These are phyloP conservation scores for Celoporthe dispersa DNA, from an alignment of 2,329 filamentous ascomycete species.

Conservation along the genomic window DNA sequence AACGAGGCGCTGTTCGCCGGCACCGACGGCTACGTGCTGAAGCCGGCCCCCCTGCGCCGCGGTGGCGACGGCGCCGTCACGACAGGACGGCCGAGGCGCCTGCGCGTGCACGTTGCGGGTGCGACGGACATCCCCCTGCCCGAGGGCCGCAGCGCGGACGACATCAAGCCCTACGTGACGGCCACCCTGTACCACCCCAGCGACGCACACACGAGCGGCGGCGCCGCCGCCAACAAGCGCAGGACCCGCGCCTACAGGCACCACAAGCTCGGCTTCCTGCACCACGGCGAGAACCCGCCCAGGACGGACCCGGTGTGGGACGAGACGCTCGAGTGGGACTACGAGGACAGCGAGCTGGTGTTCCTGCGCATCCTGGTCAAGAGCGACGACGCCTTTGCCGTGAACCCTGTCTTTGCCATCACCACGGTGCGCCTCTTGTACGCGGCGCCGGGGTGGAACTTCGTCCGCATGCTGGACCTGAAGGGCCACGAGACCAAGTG, in stretches of 20 bases:
- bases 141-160: constrained; percentile 52
- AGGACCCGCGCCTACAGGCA: constrained; percentile 66
- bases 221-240: constrained; percentile 52
- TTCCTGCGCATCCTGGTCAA: constrained; percentile 70
- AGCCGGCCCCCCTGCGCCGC: constrained; percentile 62
- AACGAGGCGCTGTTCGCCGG: constrained; percentile 71
- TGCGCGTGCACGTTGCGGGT: constrained; percentile 64
- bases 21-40: constrained; percentile 68
- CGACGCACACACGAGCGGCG: constrained; percentile 48
- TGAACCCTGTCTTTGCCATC: constrained; percentile 66
- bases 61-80: constrained; percentile 52
- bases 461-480: constrained; percentile 67
- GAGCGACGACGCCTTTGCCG: constrained; percentile 65
- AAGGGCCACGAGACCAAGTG: constrained; percentile 67
- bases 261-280: constrained; percentile 56
- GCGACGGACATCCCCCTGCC: constrained; percentile 65
- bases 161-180: constrained; percentile 67
- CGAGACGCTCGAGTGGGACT: constrained; percentile 69
- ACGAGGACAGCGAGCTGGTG: constrained; percentile 67
- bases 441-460: constrained; percentile 61
- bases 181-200: constrained; percentile 66
- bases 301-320: constrained; percentile 68
- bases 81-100: constrained; percentile 42
- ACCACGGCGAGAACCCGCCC: constrained; percentile 61
- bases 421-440: constrained; percentile 64